These are phyloP conservation scores for Cladosporium sp. DNA, from an alignment of 2,329 filamentous ascomycete genomes.

Conservation along the genomic window DNA sequence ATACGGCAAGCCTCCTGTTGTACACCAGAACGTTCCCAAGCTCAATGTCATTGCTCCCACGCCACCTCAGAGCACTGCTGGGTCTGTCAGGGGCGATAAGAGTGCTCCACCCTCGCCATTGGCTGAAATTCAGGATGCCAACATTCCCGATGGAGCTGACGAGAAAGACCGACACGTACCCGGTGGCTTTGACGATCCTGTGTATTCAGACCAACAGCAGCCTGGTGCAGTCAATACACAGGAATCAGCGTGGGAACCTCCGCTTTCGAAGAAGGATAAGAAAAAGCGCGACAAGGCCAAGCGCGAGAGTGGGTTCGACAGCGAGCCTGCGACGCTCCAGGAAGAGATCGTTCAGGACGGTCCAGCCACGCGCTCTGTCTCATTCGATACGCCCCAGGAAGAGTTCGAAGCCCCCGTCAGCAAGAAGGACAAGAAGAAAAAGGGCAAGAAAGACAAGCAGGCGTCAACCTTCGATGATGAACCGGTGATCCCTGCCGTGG, in stretches of 20 bases:
- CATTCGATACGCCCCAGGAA: constrained; percentile 5
- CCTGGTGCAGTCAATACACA: constrained; percentile 13
- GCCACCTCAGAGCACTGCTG: constrained; percentile 47
- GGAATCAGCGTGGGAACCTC: constrained; percentile 27
- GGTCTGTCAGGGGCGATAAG: constrained; percentile 30
- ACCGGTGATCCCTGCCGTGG: neutral
- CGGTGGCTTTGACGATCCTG: constrained; percentile 53
- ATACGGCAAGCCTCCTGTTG: constrained; percentile 18
- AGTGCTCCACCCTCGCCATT: constrained; percentile 28
- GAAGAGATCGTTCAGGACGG: neutral
- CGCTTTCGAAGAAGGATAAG: constrained; percentile 23
- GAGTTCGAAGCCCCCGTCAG: constrained; percentile 34
- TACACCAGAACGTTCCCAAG: constrained; percentile 39
- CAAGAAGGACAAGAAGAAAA: constrained; percentile 50
- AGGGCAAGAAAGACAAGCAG: constrained; percentile 40
- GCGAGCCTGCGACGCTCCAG: constrained; percentile 12
- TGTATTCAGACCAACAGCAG: constrained; percentile 13
- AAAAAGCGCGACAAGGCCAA: constrained; percentile 29
- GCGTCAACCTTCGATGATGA: constrained; percentile 14
- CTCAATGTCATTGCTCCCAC: constrained; percentile 57
- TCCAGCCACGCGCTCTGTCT: neutral
- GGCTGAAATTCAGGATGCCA: constrained; percentile 16
- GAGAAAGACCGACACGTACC: constrained; percentile 54
- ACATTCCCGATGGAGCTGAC: constrained; percentile 31
- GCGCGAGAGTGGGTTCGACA: constrained; percentile 6